phyloP scores from a whole-genome alignment of 2,329 filamentous ascomycete genomes.

The Fusarium sp. region DNA sequence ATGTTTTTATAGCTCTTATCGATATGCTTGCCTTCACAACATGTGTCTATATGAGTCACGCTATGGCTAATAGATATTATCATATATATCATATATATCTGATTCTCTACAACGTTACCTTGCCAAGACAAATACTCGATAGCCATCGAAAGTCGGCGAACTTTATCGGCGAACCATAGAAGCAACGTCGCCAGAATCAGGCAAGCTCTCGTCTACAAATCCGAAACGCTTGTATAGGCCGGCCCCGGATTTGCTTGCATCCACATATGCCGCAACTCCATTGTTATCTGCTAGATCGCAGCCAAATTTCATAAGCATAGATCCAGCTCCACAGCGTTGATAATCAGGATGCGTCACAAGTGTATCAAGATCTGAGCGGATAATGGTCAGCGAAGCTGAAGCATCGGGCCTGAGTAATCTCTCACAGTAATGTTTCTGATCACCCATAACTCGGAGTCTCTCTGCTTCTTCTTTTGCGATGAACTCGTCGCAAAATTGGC shows the following conservation, averaged over 20 bases:
- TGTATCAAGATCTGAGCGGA: slow-evolving; percentile 43
- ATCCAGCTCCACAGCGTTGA: slow-evolving; percentile 44
- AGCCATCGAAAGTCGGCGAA: background rate
- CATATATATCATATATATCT: background rate
- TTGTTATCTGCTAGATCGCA: slow-evolving; percentile 43
- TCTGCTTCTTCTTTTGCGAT: slow-evolving; percentile 31
- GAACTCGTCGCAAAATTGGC: slow-evolving; percentile 30
- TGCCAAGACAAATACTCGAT: background rate
- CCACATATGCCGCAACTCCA: slow-evolving; percentile 43
- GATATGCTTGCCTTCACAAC: background rate
- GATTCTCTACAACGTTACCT: background rate
- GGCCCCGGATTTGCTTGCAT: slow-evolving; percentile 39
- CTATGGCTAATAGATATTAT: background rate
- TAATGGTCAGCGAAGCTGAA: background rate
- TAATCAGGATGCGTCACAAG: slow-evolving; percentile 47
- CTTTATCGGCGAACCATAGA: slow-evolving; percentile 28
- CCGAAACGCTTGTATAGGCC: slow-evolving; percentile 31
- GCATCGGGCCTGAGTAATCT: too few relatives aligned
- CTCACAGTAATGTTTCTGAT: slow-evolving; percentile 36
- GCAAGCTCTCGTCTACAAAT: slow-evolving; percentile 35
- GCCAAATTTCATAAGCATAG: slow-evolving; percentile 45
- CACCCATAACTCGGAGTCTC: slow-evolving; percentile 35
- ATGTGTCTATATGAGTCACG: background rate
- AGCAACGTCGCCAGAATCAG: slow-evolving; percentile 24
- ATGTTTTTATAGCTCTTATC: background rate